Base-by-base conservation (phyloP, 345 rosid species). In the Heritiera fomes region DNA sequence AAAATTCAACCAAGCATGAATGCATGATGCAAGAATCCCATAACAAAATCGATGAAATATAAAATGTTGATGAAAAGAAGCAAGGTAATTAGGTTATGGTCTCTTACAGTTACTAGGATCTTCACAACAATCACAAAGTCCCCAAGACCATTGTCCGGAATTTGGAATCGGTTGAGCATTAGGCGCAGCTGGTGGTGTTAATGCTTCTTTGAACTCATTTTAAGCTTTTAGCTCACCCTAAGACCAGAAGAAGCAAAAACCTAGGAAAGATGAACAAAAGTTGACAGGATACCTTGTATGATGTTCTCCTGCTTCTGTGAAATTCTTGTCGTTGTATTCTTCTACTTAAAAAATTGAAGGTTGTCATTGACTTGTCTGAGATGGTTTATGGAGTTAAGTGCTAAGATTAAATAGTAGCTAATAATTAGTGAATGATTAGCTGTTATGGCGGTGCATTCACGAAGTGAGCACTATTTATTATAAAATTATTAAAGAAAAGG, bases 21-120 rank as follows among this genome's bases (percentile, higher is more conserved):
- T n/a, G n/a, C n/a, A n/a, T n/a, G n/a, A n/a, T n/a, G n/a, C n/a
- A n/a, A n/a, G n/a, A n/a, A n/a, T n/a, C n/a, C n/a, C 59, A 17
- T 58, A 58, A 58, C 28, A 58, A n/a, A 58, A 18, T 20, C 30
- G 8, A 18, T n/a, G n/a, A 30, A 58, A 20, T 9, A n/a, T 58
- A 1, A 58, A 58, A 5, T 58, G 20, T 18, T 8, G 15, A 52
- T 52, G 18, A 14, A 52, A 52, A 52, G 3, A 52, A 6, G n/a
- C n/a, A n/a, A n/a, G n/a, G n/a, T n/a, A n/a, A n/a, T n/a, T n/a
- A 1, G 3, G 2, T 3, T 1, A 6, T 47, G 41, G 74, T 23
- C 5, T 68, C 73, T 46, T 47, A 70, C 58, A 70, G 55, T 70
- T 70, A 47, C 30, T 46, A 12, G 58, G 32, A 23, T 70, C 74